Conservation (phyloP, 2,329 filamentous ascomycete species). For the Talaromyces funiculosus region DNA sequence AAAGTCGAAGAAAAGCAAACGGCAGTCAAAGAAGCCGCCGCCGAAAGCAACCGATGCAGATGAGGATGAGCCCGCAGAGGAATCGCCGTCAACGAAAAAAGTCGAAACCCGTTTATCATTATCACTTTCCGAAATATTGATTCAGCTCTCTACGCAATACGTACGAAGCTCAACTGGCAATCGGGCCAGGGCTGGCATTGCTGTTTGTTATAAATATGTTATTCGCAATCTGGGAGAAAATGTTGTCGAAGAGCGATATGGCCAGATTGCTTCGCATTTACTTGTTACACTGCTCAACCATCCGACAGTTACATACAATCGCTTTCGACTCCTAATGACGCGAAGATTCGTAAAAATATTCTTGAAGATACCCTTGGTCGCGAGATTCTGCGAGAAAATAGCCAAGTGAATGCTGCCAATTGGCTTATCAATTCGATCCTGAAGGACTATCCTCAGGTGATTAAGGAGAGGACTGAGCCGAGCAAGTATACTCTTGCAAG, state of each 20-base stretch:
- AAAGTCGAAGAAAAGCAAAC: conserved; percentile 65
- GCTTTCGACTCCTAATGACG: conserved; percentile 79
- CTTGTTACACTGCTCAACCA: conserved; percentile 75
- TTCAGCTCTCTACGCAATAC: conserved; percentile 74
- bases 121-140: conserved; percentile 70
- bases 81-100: conserved; percentile 64
- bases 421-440: conserved; percentile 79
- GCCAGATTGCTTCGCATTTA: conserved; percentile 73
- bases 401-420: conserved; percentile 75
- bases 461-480: conserved; percentile 83
- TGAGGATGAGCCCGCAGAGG: conserved; percentile 69
- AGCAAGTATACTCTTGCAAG: conserved; percentile 79
- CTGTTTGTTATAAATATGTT: conserved; percentile 79
- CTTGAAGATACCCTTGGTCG: conserved; percentile 77
- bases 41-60: conserved; percentile 57
- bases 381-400: conserved; percentile 80
- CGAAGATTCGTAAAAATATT: conserved; percentile 74
- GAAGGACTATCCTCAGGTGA: conserved; percentile 86
- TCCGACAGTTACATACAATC: conserved; percentile 69
- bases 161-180: conserved; percentile 72
- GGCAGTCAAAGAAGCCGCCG: conserved; percentile 59
- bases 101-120: conserved; percentile 64
- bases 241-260: conserved; percentile 76
- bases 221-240: conserved; percentile 73
- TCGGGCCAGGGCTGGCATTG: conserved; percentile 72